Percentiles rank a stretch among this genome's conserved stretches.
Conservation (phyloP, 352 stramenopile genomes). For the Globisporangium viniferum region DNA sequence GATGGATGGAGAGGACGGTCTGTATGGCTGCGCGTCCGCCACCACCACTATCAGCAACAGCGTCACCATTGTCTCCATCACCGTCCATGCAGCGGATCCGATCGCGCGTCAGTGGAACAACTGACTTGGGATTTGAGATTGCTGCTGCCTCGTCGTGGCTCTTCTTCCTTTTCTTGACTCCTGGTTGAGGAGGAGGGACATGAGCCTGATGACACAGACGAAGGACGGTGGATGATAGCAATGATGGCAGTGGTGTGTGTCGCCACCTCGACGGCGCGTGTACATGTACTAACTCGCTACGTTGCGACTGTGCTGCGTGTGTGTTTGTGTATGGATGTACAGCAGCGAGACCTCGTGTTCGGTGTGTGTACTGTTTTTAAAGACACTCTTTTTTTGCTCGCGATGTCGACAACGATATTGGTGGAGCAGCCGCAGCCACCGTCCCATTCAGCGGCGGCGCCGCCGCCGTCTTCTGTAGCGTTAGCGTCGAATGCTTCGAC, state of each 20-base stretch:
- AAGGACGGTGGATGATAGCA: not conserved
- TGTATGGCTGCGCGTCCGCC: not conserved
- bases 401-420: constrained; percentile 11
- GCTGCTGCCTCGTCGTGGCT: constrained; percentile 4
- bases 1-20: not conserved
- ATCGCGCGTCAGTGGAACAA: not conserved
- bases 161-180: not conserved
- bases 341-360: not conserved
- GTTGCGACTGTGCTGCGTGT: not conserved
- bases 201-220: not conserved
- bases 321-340: not conserved
- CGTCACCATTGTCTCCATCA: not conserved
- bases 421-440: constrained; percentile 10
- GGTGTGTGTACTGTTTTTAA: not conserved
- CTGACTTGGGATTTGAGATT: not conserved
- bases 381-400: not conserved
- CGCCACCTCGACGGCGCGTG: too few relatives aligned
- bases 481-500: not conserved
- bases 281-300: too few relatives aligned
- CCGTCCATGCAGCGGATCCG: not conserved
- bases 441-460: not conserved
- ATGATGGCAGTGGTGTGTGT: not conserved
- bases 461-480: not conserved
- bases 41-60: not conserved
- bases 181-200: constrained; percentile 3